Evolutionary conservation across 352 stramenopile genomes (phyloP), one percentile per base, ranked within the genome.

Genomic region (Phytophthora sansomeana): DNA sequence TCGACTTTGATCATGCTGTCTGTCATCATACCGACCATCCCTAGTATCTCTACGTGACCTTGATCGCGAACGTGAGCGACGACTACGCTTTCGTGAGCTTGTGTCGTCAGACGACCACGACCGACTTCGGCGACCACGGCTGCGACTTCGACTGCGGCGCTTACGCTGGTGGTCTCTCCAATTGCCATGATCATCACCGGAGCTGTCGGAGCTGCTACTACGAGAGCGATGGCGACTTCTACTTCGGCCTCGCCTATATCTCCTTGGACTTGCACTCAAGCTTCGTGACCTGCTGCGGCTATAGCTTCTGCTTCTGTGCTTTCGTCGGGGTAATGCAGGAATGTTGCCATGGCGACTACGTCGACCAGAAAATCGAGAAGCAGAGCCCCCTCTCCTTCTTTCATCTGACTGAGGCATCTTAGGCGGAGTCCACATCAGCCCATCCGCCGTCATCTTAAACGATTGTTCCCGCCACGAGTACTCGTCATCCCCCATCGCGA

Each of bases 381-480:
- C 38, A 6, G 75, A 78, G 6, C 32, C 44, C 10, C 28, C 48
- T 1, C 41, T 75, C 41, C 58, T 63, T 8, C 39, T 55, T 28
- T 29, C 60, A 14, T 55, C 43, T 26, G 48, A 32, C 4, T 29
- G 58, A 14, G 47, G 69, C n/a, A 78, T 44, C 49, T 70, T 57
- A 9, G 86, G 84, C 24, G 86, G 83, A 11, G 90, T 29, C 83
- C 86, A 94, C n/a, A 90, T 30, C 8, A 79, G 58, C 1, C 81
- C 84, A 21, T 87, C 67, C 2, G 51, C 29, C 5, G 69, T 80
- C 83, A 94, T 94, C 50, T 87, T 78, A 32, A 92, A 94, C 2
- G 82, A 77, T 4, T 59, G 63, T 42, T 80, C 75, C 38, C 70
- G 68, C 84, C 82, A 93, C 13, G 38, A 46, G n/a, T 58, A 32